Percentiles rank a stretch among this genome's conserved stretches.
phyloP scores from a whole-genome alignment of 192 early-diverging fungal genomes.

The Allomyces macrogynus region DNA sequence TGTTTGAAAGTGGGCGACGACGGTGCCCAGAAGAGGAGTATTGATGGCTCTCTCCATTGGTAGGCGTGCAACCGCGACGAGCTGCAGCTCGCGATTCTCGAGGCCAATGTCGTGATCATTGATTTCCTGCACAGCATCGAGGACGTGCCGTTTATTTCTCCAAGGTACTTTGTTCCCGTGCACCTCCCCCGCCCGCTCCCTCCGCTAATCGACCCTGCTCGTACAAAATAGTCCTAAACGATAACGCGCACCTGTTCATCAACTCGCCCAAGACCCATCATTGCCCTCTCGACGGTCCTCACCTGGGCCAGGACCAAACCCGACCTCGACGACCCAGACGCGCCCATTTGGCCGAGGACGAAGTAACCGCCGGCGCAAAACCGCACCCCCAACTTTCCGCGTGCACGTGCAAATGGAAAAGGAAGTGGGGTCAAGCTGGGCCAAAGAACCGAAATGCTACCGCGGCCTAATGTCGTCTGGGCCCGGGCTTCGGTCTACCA shows the following conservation, averaged over 20 bases:
- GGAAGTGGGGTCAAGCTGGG: conserved; percentile 28
- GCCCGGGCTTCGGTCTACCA: conserved; percentile 35
- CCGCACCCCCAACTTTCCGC: conserved; percentile 39
- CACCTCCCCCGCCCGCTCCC: background rate
- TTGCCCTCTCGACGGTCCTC: conserved; percentile 33
- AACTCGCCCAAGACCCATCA: conserved; percentile 33
- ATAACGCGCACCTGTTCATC: conserved; percentile 21
- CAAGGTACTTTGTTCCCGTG: conserved; percentile 14
- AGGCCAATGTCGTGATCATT: conserved; percentile 30
- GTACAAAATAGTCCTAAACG: conserved; percentile 16
- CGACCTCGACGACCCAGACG: conserved; percentile 35
- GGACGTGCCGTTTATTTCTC: conserved; percentile 32
- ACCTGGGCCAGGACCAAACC: conserved; percentile 39
- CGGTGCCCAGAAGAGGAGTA: background rate
- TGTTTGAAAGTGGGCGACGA: background rate
- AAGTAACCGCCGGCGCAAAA: conserved; percentile 36
- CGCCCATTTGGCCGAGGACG: conserved; percentile 31
- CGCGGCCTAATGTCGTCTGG: conserved; percentile 31
- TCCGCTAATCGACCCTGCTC: background rate
- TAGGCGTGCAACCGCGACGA: conserved; percentile 11
- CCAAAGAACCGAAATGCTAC: conserved; percentile 29
- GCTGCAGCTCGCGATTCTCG: conserved; percentile 16
- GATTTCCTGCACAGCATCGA: conserved; percentile 27
- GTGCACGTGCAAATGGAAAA: conserved; percentile 29
- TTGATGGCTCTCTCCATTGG: background rate